A percentile compares a stretch with the other conserved stretches of the same genome.
These are phyloP conservation scores for Uromyces viciae-fabae DNA, from an alignment of 1,284 basidiomycete species.

Conservation along the genomic window DNA sequence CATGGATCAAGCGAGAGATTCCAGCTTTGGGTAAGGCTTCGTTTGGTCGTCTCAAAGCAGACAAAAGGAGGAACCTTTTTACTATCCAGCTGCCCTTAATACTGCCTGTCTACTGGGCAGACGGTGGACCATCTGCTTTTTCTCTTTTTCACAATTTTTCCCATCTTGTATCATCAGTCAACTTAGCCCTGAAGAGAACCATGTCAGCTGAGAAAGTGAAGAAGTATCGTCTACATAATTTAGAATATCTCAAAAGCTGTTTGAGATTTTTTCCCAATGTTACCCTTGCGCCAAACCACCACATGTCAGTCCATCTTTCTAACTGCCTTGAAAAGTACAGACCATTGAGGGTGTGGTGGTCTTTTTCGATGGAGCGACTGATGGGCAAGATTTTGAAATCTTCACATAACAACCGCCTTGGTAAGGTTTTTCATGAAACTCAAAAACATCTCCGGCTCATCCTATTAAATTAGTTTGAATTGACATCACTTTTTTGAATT, in stretches of 20 bases:
- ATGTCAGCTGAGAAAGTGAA: neutral
- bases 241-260: neutral
- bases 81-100: slow-evolving; percentile 12
- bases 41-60: slow-evolving; percentile 6
- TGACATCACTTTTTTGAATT: neutral
- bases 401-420: neutral
- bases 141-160: slow-evolving; percentile 13
- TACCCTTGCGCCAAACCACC: neutral
- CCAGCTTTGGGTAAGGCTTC: slow-evolving; percentile 27
- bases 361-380: neutral
- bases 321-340: neutral
- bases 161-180: slow-evolving; percentile 1
- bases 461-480: neutral
- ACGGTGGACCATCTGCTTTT: neutral
- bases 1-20: slow-evolving; percentile 5
- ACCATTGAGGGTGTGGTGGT: neutral
- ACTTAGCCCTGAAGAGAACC: neutral
- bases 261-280: neutral
- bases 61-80: slow-evolving; percentile 18
- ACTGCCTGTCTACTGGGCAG: neutral
- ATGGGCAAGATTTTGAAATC: neutral
- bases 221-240: neutral
- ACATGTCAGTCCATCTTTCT: neutral
- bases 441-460: neutral
- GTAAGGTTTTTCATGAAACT: neutral